These are phyloP conservation scores for Amphibolis antarctica DNA, from an alignment of 106 monocot species.

Conservation along the genomic window DNA sequence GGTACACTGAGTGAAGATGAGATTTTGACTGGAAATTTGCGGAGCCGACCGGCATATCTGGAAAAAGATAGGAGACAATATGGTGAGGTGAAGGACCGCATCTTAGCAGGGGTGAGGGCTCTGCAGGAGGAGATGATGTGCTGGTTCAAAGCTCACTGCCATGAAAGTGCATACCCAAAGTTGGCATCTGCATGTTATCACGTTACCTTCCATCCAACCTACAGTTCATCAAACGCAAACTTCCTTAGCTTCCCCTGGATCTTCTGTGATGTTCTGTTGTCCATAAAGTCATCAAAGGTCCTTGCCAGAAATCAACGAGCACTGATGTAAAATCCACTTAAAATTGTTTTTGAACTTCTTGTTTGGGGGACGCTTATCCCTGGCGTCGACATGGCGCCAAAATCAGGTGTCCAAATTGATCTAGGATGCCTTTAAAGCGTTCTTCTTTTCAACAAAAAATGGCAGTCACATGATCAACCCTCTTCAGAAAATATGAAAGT, in stretches of 20 bases:
- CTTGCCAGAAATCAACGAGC: background rate
- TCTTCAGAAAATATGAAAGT: too few species aligned
- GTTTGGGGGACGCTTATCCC: too few species aligned
- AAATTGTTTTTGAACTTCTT: too few species aligned
- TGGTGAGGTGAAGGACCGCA: slow-evolving; percentile 63
- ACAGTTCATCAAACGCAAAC: slow-evolving; percentile 10
- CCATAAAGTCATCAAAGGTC: slow-evolving; percentile 37
- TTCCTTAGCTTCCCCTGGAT: slow-evolving; percentile 83
- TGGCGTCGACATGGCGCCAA: too few species aligned
- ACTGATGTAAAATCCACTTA: too few species aligned
- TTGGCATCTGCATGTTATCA: slow-evolving; percentile 71
- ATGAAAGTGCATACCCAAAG: slow-evolving; percentile 21
- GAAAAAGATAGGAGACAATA: slow-evolving; percentile 49
- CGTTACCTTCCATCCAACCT: slow-evolving; percentile 54
- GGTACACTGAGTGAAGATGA: slow-evolving; percentile 60
- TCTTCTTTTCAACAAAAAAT: too few species aligned
- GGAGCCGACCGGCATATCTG: slow-evolving; percentile 35
- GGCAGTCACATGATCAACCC: too few species aligned
- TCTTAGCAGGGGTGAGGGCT: slow-evolving; percentile 31
- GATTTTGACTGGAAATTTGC: slow-evolving; percentile 69
- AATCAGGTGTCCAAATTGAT: too few species aligned
- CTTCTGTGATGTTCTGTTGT: slow-evolving; percentile 38
- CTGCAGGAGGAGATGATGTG: slow-evolving; percentile 47
- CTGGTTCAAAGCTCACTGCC: slow-evolving; percentile 41
- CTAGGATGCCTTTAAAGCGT: too few species aligned